Conservation (phyloP, 2,329 filamentous ascomycete species). For the Stagonosporopsis tanaceti region DNA sequence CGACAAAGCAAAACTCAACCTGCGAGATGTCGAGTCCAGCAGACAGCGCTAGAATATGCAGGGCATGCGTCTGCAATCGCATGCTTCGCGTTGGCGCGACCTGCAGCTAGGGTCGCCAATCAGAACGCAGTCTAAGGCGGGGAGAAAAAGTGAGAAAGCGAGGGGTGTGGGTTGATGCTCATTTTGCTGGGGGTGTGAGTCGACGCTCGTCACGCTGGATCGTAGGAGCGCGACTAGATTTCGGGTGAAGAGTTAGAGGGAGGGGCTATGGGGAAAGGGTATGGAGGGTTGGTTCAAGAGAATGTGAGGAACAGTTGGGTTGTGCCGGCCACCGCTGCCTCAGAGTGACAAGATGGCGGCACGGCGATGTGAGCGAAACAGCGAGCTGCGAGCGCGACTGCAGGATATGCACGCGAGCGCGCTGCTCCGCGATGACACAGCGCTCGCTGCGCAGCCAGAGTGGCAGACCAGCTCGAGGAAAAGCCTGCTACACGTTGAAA, state of each 20-base stretch:
- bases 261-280: neutral
- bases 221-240: too few relatives aligned
- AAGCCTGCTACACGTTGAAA: neutral
- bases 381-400: neutral
- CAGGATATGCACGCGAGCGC: neutral
- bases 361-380: neutral
- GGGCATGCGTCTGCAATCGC: neutral
- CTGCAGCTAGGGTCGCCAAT: neutral
- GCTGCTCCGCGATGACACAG: neutral
- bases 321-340: neutral
- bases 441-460: too few relatives aligned
- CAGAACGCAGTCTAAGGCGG: neutral
- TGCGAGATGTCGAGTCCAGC: neutral
- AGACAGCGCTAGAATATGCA: neutral
- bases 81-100: too few relatives aligned
- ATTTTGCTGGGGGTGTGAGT: neutral
- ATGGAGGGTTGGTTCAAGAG: too few relatives aligned
- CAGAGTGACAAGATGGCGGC: neutral
- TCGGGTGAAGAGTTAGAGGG: too few relatives aligned
- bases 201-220: too few relatives aligned
- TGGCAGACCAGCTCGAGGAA: too few relatives aligned
- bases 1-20: neutral
- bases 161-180: neutral
- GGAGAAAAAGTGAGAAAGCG: neutral
- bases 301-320: neutral